Evolutionary conservation across 1,284 basidiomycete species (phyloP).

Genomic region (Fomitiporia mediterranea): DNA sequence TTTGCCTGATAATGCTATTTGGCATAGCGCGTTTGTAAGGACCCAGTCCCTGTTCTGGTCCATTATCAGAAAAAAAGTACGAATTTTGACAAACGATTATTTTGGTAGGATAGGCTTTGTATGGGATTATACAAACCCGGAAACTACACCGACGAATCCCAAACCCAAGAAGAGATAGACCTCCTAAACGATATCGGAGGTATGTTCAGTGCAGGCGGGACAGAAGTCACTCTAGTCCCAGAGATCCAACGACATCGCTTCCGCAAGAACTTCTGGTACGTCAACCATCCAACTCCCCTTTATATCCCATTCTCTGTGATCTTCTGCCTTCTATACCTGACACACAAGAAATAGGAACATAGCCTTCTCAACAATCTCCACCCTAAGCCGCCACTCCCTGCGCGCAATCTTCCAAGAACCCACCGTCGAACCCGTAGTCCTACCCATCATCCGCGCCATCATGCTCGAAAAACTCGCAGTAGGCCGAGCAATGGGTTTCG

Average conservation of each 20-base stretch:
- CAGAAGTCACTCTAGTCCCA: conserved; percentile 42
- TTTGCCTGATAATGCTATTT: conserved; percentile 41
- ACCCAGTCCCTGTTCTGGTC: neutral
- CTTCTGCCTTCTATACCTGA: neutral
- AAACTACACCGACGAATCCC: conserved; percentile 36
- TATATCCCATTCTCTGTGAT: neutral
- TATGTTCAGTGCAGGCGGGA: conserved; percentile 47
- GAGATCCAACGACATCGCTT: conserved; percentile 62
- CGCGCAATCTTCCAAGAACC: conserved; percentile 50
- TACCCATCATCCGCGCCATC: conserved; percentile 37
- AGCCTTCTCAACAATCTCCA: conserved; percentile 47
- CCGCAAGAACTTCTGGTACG: conserved; percentile 53
- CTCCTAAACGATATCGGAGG: conserved; percentile 43
- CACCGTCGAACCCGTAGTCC: conserved; percentile 32
- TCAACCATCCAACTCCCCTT: neutral
- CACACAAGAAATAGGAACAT: conserved; percentile 40
- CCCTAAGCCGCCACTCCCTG: conserved; percentile 47
- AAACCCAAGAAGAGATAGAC: conserved; percentile 40
- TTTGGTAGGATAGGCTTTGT: conserved; percentile 43
- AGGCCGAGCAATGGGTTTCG: conserved; percentile 31
- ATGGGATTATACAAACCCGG: conserved; percentile 51
- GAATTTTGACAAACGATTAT: neutral
- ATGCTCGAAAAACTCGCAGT: conserved; percentile 31
- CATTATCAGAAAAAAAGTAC: neutral
- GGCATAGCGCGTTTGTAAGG: conserved; percentile 48